Evolutionary conservation across 2,329 filamentous ascomycete genomes (phyloP), one percentile per base, ranked within the genome.

Genomic region (Ophiostoma perfectum): DNA sequence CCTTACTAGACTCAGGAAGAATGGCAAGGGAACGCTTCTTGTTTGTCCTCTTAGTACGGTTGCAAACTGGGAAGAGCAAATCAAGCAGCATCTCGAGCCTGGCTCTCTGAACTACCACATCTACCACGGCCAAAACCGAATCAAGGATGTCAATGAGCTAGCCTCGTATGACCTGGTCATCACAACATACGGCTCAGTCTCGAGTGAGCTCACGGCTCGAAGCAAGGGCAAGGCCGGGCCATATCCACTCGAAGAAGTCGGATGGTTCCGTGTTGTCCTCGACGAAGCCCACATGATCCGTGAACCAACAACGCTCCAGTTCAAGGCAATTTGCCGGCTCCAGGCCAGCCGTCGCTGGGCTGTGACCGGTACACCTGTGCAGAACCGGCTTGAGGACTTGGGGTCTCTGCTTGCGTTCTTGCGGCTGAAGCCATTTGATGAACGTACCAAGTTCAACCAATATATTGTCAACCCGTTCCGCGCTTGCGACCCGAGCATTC

Each of bases 241-340:
- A 6, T 87, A 83, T 72, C 90, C 93, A 0, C 79, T 97, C 49
- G 86, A 89, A 67, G 88, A 90, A 73, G 86, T 96, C 70, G 91
- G 92, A 70, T 96, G 93, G 91, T 97, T 97, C 76, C 90, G 94
- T 27, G 90, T 98, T 67, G 92, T 97, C 0, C 84, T 98, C 1
- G 94, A 98, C 72, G 94, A 99, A 78, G 95, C 93, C 0, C 95
- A 99, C 76, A 91, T 91, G 78, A 98, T 99, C 72, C 91, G 95
- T 39, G 94, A 96, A 73, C 89, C 91, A 71, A 86, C 83, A 3
- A 94, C 93, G 0, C 81, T 90, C 55, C 90, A 94, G 73, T 96
- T 93, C 67, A 92, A 93, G 76, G 91, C 92, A 3, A 91, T 95
- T 27, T 93, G 92, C 72, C 85, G 87, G 27, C 81, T 98, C 2